Base-by-base conservation (phyloP, 768 basidiomycete genomes). In the Psilocybe azurescens region DNA sequence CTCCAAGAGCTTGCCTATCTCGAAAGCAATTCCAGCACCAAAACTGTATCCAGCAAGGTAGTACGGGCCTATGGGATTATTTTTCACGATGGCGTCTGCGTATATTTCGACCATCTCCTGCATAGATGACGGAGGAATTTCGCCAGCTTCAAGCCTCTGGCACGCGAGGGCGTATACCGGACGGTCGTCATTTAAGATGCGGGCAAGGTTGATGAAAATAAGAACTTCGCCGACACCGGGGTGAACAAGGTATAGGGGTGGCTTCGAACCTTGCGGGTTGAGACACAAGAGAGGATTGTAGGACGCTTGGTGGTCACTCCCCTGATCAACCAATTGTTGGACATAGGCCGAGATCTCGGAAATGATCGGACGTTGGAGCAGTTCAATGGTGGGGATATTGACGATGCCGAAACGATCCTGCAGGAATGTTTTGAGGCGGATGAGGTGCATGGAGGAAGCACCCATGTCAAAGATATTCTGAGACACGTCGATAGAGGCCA, bases 361-460 rank as follows among this genome's bases (percentile, higher is more conserved):
- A 3, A 52, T 14, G 7, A 24, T 14, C 2, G 50, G 50, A 14
- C 50, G 50, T 52, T 52, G 28, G 4, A 52, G 50, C 29, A 52
- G 11, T 18, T 56, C 54, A 5, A 56, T 39, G 39, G 38, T 30
- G 18, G 54, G 54, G n/a, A 56, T 56, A 16, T 56, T 28, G 11
- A 11, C 20, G 24, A 56, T 44, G 3, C 14, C 13, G 16, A 44
- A 30, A 29, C 41, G 54, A 13, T 56, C 54, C 38, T 56, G 54
- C 9, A 56, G 54, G 39, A 39, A 44, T 14, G 18, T 39, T 29
- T 56, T 56, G 20, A 56, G 41, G 8, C 39, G 38, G 9, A 56
- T 56, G 7, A 56, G 39, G 18, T 56, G 54, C 54, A 56, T 56
- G 41, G 54, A 56, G 5, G 54, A 56, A 16, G 54, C 38, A 14